Evolutionary conservation across 2,329 filamentous ascomycete genomes (phyloP).

Genomic region (Aspergillus niger): DNA sequence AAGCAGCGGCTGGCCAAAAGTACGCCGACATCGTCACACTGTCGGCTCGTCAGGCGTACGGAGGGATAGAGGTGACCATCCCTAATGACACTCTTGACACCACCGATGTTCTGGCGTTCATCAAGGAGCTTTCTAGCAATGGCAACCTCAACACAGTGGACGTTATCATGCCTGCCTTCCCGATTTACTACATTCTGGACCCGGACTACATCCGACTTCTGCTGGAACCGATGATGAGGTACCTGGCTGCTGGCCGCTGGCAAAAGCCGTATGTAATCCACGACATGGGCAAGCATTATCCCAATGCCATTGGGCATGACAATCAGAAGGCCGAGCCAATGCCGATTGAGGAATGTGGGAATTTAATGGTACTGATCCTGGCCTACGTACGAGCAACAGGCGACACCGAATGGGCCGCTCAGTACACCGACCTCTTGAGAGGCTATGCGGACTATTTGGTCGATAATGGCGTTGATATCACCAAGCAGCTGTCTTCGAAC

Average conservation of each 20-base stretch:
- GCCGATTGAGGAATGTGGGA: conserved; percentile 47
- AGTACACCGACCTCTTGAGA: conserved; percentile 39
- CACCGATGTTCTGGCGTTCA: conserved; percentile 38
- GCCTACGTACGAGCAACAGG: conserved; percentile 44
- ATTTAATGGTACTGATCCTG: conserved; percentile 42
- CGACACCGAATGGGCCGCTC: conserved; percentile 38
- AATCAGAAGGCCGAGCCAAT: conserved; percentile 43
- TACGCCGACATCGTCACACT: conserved; percentile 47
- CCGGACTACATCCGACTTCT: conserved; percentile 48
- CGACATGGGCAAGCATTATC: conserved; percentile 46
- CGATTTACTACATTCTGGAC: conserved; percentile 46
- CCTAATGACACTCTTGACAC: conserved; percentile 36
- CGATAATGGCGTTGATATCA: conserved; percentile 42
- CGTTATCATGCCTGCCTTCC: conserved; percentile 47
- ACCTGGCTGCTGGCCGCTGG: conserved; percentile 45
- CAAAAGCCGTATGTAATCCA: conserved; percentile 43
- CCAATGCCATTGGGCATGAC: conserved; percentile 45
- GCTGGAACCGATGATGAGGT: conserved; percentile 47
- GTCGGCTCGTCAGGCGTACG: conserved; percentile 46
- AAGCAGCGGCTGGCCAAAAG: conserved; percentile 37
- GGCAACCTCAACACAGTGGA: conserved; percentile 49
- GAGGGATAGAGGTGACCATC: conserved; percentile 45
- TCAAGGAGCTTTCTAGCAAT: conserved; percentile 49
- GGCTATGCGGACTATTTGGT: conserved; percentile 47
- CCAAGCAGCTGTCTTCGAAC: conserved; percentile 46